These are phyloP conservation scores for Eucalyptus rudis DNA, from an alignment of 345 rosid species.

Conservation along the genomic window DNA sequence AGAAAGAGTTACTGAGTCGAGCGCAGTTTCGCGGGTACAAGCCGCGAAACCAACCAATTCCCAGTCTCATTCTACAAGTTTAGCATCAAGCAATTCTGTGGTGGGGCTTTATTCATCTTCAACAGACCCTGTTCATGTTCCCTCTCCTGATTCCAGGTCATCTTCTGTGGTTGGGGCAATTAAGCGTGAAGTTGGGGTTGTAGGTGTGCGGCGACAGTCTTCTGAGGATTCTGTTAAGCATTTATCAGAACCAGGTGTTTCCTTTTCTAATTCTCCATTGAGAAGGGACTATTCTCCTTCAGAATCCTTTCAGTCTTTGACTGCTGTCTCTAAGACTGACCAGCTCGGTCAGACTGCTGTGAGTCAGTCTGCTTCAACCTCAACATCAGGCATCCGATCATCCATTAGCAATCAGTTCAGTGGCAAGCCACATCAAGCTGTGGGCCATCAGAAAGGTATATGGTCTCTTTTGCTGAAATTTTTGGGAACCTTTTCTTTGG, in stretches of 20 bases:
- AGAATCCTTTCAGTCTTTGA: constrained; percentile 42
- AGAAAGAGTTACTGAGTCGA: constrained; percentile 5
- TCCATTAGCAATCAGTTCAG: constrained; percentile 31
- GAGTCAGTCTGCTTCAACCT: constrained; percentile 25
- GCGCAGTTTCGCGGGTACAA: constrained; percentile 15
- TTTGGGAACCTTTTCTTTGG: background rate
- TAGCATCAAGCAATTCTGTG: constrained; percentile 51
- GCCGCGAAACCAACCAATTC: constrained; percentile 13
- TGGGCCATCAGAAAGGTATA: constrained; percentile 57
- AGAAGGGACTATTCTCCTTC: constrained; percentile 39
- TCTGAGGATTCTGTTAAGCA: constrained; percentile 37
- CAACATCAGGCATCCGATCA: constrained; percentile 30
- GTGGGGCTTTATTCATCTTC: constrained; percentile 83
- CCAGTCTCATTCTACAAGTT: constrained; percentile 16
- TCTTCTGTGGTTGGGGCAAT: constrained; percentile 75
- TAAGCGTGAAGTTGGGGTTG: constrained; percentile 86
- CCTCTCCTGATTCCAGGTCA: constrained; percentile 81
- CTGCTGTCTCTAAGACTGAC: constrained; percentile 39
- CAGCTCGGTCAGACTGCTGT: constrained; percentile 27
- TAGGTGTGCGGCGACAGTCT: constrained; percentile 50
- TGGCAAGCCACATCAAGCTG: constrained; percentile 36
- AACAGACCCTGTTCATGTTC: constrained; percentile 90
- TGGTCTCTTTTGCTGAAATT: background rate
- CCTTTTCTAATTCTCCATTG: constrained; percentile 27
- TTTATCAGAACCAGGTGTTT: constrained; percentile 19